phyloP scores from a whole-genome alignment of 2,329 filamentous ascomycete species.

The Cladosporium oxysporum region DNA sequence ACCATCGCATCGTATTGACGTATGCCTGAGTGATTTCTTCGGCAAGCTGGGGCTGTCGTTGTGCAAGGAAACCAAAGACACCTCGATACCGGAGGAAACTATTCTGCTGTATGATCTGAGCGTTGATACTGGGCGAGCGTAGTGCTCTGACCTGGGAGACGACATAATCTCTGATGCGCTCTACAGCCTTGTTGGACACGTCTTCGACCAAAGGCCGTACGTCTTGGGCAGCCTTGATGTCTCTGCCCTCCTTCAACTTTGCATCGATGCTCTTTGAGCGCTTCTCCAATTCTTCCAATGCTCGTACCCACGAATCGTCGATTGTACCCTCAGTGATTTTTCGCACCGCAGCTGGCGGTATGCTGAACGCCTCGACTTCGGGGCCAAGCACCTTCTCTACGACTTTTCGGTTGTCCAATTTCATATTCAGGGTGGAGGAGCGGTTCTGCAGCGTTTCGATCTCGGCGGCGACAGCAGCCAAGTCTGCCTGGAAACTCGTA shows the following conservation, averaged over 20 bases:
- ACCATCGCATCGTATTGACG: conserved; percentile 98
- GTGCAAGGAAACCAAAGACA: conserved; percentile 79
- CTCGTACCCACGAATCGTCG: conserved; percentile 84
- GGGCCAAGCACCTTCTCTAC: conserved; percentile 87
- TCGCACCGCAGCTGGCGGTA: conserved; percentile 79
- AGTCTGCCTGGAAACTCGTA: conserved; percentile 87
- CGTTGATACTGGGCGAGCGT: conserved; percentile 92
- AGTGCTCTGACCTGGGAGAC: conserved; percentile 93
- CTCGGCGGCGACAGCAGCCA: conserved; percentile 88
- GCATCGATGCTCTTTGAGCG: conserved; percentile 71
- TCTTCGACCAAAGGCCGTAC: conserved; percentile 82
- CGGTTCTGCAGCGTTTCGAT: conserved; percentile 91
- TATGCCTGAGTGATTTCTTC: conserved; percentile 92
- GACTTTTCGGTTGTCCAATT: conserved; percentile 83
- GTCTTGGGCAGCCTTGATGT: conserved; percentile 77
- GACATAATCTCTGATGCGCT: conserved; percentile 90
- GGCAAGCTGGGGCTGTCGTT: conserved; percentile 78
- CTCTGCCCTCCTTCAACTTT: conserved; percentile 60
- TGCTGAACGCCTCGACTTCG: conserved; percentile 85
- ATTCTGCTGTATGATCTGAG: conserved; percentile 94
- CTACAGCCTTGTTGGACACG: conserved; percentile 83
- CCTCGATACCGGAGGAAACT: conserved; percentile 87
- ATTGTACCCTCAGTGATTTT: conserved; percentile 87
- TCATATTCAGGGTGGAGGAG: conserved; percentile 78
- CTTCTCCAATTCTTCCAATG: conserved; percentile 80